Percentiles rank a stretch among this genome's conserved stretches.
phyloP scores from a whole-genome alignment of 805 yeast genomes.

The Candida khao-thaluensis region DNA sequence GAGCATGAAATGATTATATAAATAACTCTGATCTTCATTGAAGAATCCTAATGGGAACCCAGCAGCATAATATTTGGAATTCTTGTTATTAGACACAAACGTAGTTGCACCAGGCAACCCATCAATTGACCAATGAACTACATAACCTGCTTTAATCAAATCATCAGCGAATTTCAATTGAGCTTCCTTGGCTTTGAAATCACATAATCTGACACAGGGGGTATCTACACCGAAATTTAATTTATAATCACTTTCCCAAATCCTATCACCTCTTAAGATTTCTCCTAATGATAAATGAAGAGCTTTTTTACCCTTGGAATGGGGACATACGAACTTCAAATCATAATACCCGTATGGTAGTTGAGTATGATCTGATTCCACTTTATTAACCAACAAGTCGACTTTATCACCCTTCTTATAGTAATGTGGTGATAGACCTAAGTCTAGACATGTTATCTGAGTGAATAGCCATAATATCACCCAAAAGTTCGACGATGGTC shows the following conservation, averaged over 20 bases:
- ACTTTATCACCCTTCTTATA: conserved; percentile 57
- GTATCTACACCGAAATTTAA: conserved; percentile 62
- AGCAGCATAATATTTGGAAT: conserved; percentile 72
- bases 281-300: conserved; percentile 72
- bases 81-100: conserved; percentile 55
- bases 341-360: conserved; percentile 76
- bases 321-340: conserved; percentile 78
- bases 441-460: not conserved
- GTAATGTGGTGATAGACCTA: conserved; percentile 17
- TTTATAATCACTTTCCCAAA: conserved; percentile 72
- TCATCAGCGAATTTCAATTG: conserved; percentile 57
- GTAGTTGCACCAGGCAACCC: conserved; percentile 88
- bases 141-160: conserved; percentile 66
- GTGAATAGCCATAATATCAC: not conserved
- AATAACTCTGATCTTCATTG: conserved; percentile 51
- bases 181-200: conserved; percentile 51
- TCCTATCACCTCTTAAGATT: conserved; percentile 76
- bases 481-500: not conserved
- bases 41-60: conserved; percentile 85
- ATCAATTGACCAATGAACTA: conserved; percentile 82
- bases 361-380: conserved; percentile 74
- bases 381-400: conserved; percentile 70
- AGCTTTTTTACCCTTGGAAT: conserved; percentile 51
- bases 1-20: conserved; percentile 79
- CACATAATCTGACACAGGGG: conserved; percentile 68